Conservation (phyloP, 2,329 filamentous ascomycete genomes). For the Alternaria consortialis region DNA sequence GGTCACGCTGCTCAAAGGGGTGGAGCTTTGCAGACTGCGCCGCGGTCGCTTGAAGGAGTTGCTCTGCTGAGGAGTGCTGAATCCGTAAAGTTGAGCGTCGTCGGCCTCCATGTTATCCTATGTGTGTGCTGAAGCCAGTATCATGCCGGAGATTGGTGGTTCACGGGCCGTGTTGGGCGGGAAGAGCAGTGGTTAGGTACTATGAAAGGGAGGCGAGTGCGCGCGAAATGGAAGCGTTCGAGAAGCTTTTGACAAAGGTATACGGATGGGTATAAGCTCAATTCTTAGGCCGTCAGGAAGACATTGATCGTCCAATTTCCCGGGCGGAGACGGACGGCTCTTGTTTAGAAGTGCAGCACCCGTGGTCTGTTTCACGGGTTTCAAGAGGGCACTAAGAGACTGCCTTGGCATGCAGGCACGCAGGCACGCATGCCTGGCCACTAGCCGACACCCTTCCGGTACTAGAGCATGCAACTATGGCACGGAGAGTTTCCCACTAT, state of each 20-base stretch:
- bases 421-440: constrained; percentile 29
- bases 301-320: constrained; percentile 54
- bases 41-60: constrained; percentile 51
- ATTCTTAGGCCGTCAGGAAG: constrained; percentile 50
- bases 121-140: constrained; percentile 39
- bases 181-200: constrained; percentile 31
- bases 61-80: constrained; percentile 46
- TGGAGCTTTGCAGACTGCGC: constrained; percentile 49
- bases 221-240: constrained; percentile 45
- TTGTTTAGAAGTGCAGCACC: constrained; percentile 46
- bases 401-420: constrained; percentile 48
- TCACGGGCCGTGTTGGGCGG: constrained; percentile 43
- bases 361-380: constrained; percentile 31
- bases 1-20: constrained; percentile 48
- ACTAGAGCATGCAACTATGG: constrained; percentile 44
- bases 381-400: constrained; percentile 36
- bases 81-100: constrained; percentile 49
- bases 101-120: constrained; percentile 51
- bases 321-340: constrained; percentile 49
- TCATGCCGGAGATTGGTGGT: constrained; percentile 49
- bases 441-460: constrained; percentile 34
- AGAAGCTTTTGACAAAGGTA: constrained; percentile 48
- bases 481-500: constrained; percentile 32
- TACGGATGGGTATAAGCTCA: constrained; percentile 42
- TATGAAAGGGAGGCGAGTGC: constrained; percentile 38